Percentiles rank a stretch among this genome's conserved stretches.
Evolutionary conservation across 306 rosid genomes (phyloP).

Genomic region (Vigna angularis): DNA sequence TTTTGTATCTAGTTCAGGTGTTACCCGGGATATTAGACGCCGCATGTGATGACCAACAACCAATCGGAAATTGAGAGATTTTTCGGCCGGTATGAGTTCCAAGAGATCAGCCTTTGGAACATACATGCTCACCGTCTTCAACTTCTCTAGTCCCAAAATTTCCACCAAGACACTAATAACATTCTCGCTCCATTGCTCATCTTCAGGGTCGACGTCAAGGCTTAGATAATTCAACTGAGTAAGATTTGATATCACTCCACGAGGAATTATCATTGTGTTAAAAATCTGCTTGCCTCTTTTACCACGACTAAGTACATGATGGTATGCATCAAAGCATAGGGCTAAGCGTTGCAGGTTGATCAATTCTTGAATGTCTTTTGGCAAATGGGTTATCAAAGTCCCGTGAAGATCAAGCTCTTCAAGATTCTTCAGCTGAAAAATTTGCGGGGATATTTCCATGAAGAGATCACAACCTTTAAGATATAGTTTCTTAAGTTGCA

Average conservation of each 20-base stretch:
- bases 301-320: not conserved
- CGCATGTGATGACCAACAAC: constrained; percentile 33
- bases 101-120: constrained; percentile 21
- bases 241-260: constrained; percentile 24
- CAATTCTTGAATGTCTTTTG: not conserved
- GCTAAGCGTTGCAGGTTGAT: constrained; percentile 22
- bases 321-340: constrained; percentile 27
- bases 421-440: constrained; percentile 32
- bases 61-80: constrained; percentile 22
- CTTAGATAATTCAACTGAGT: constrained; percentile 9
- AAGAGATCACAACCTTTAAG: constrained; percentile 32
- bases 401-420: constrained; percentile 42
- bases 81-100: not conserved
- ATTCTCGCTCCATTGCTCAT: constrained; percentile 33
- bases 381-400: constrained; percentile 33
- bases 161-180: constrained; percentile 16
- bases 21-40: constrained; percentile 31
- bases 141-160: not conserved
- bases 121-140: constrained; percentile 24
- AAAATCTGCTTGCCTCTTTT: not conserved
- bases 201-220: constrained; percentile 39
- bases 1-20: not conserved
- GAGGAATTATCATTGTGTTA: constrained; percentile 20
- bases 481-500: constrained; percentile 6
- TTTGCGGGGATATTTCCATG: not conserved